Evolutionary conservation across 2,329 filamentous ascomycete species (phyloP).

Genomic region (Penicillium sp.): DNA sequence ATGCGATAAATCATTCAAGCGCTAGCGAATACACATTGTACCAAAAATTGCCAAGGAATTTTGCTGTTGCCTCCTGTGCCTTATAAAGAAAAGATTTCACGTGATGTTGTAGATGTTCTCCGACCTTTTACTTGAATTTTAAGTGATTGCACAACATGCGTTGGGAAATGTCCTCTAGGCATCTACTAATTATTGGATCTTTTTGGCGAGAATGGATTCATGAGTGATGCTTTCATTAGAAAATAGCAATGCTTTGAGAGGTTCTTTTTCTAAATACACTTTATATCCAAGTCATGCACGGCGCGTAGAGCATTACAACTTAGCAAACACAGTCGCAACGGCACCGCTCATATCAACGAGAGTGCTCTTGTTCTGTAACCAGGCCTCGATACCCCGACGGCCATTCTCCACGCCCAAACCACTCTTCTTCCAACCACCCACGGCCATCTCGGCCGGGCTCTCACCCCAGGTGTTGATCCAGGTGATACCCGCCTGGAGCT

Average conservation of each 20-base stretch:
- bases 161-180: no score
- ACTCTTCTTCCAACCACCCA: conserved; percentile 89
- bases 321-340: conserved; percentile 72
- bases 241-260: not conserved
- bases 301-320: conserved; percentile 51
- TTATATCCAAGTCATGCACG: conserved; percentile 1
- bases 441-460: conserved; percentile 85
- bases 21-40: not conserved
- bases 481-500: conserved; percentile 80
- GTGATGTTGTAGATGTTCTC: no score
- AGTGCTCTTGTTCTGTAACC: conserved; percentile 85
- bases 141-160: not conserved
- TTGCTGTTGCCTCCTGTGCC: not conserved
- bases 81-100: not conserved
- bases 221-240: not conserved
- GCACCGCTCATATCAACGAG: conserved; percentile 75
- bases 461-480: conserved; percentile 97
- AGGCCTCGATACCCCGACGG: conserved; percentile 73
- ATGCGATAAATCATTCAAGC: conserved; percentile 12
- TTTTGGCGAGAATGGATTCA: not conserved
- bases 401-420: conserved; percentile 88
- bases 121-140: not conserved
- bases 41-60: not conserved
- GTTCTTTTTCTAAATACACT: not conserved
- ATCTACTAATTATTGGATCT: no score